Evolutionary conservation across 2,329 filamentous ascomycete genomes (phyloP), one percentile per base, ranked within the genome.

Genomic region (Aspergillus pseudotamarii): DNA sequence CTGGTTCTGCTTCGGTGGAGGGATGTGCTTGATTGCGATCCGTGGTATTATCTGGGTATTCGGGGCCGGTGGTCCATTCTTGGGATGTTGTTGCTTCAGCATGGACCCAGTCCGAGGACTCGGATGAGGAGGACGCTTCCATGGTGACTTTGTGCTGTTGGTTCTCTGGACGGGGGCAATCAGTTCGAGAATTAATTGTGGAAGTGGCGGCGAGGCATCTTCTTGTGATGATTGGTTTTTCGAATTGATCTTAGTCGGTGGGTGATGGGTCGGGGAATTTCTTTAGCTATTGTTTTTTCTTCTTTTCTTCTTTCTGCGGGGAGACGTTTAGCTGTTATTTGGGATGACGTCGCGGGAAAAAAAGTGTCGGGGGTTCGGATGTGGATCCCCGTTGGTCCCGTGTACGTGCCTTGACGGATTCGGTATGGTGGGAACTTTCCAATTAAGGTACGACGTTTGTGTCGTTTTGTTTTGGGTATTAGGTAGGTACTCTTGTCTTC

Each of bases 1-100:
- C 71, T 43, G 62, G 64, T 50, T 75, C 70, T 50, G 51, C 36
- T 16, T 56, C 48, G 46, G 26, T 9, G 21, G 55, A 46, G 21
- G 55, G 10, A 48, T 23, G 6, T 8, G 23, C 45, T 8, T 14
- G n/a, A 26, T 14, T 14, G 21, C 21, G 38, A 41, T 41, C 38
- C 38, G 38, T 41, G 38, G 38, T 41, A n/a, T 46, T 21, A 14
- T 46, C 43, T 21, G 21, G 43, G 43, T 46, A 46, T 21, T 46
- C 43, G 43, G 43, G 0, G 23, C 12, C 12, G 23, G 45, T 6
- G 45, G 6, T 41, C 38, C 38, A 48, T 26, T 48, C 23, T 14
- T 48, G 45, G 12, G 45, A 48, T 26, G 45, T 4, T 19, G 45
- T 48, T 26, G 45, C 21, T 26, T 48, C 45, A 26, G 48, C 48